These are phyloP conservation scores for Leishmania tropica DNA, from an alignment of 208 protist genomes.

Conservation along the genomic window DNA sequence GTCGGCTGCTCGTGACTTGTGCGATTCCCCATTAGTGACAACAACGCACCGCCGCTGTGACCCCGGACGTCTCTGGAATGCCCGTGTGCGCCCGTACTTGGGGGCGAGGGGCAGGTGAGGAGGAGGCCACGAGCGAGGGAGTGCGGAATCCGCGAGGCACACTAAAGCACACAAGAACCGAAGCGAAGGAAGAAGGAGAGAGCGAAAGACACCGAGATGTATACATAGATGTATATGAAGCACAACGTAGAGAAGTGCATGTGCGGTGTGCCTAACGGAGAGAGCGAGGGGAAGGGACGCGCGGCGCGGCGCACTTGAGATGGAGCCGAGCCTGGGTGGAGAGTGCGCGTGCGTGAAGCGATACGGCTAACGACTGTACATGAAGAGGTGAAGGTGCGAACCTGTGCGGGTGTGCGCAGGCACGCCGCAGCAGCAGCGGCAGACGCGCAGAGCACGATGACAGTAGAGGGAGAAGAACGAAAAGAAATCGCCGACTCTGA, in stretches of 20 bases:
- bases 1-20: constrained; percentile 13
- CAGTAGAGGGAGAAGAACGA: constrained; percentile 1
- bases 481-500: background rate
- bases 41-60: background rate
- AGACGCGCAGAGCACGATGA: background rate
- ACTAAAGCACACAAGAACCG: background rate
- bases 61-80: background rate
- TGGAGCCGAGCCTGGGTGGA: background rate
- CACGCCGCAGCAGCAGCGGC: background rate
- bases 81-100: background rate
- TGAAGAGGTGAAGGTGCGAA: background rate
- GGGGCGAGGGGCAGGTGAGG: background rate
- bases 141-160: background rate
- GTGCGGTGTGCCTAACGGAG: background rate
- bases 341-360: background rate
- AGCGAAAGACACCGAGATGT: background rate
- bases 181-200: background rate
- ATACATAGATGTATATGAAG: background rate
- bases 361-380: background rate
- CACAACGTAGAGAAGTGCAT: background rate
- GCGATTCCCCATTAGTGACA: constrained; percentile 16
- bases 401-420: background rate
- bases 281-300: background rate
- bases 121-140: background rate
- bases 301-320: background rate